Percentiles rank a stretch among this genome's conserved stretches.
Evolutionary conservation across 768 basidiomycete genomes (phyloP).

Genomic region (Rhodotorula graminis): DNA sequence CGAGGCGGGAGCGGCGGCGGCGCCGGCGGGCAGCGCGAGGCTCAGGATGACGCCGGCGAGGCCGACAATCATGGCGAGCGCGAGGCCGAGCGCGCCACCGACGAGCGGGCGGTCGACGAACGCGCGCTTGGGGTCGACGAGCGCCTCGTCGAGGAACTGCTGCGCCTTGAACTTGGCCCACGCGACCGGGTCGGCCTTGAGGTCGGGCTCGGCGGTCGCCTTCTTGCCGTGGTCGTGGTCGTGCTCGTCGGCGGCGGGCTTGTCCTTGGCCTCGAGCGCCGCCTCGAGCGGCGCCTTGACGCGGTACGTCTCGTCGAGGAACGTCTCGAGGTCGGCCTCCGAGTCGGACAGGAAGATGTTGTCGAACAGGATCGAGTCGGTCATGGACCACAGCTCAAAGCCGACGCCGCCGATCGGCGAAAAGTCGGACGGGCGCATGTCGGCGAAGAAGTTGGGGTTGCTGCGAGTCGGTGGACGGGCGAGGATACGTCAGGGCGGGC

Average conservation of each 20-base stretch:
- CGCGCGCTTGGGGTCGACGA: conserved; percentile 69
- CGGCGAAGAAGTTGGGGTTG: conserved; percentile 72
- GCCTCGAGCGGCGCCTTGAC: conserved; percentile 81
- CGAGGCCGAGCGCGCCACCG: conserved; percentile 64
- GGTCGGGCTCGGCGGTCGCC: conserved; percentile 51
- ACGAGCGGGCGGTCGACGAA: conserved; percentile 86
- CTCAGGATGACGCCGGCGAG: conserved; percentile 59
- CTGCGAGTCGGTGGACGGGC: not conserved
- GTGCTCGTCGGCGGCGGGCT: conserved; percentile 49
- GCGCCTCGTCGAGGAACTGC: conserved; percentile 72
- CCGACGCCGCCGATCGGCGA: conserved; percentile 60
- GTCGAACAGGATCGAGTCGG: conserved; percentile 79
- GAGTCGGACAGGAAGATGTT: conserved; percentile 94
- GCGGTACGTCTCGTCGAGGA: conserved; percentile 84
- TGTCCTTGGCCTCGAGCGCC: conserved; percentile 48
- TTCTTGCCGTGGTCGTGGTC: conserved; percentile 51
- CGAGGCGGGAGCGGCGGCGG: conserved; percentile 29
- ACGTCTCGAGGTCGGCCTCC: conserved; percentile 68
- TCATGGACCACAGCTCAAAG: conserved; percentile 99
- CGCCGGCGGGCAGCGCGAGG: conserved; percentile 14
- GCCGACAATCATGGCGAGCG: conserved; percentile 73
- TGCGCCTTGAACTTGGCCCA: conserved; percentile 74
- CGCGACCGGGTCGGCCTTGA: conserved; percentile 68
- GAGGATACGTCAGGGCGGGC: no score
- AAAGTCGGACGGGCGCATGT: conserved; percentile 65